Percentiles rank a stretch among this genome's conserved stretches.
phyloP scores from a whole-genome alignment of 306 rosid genomes.

The Herpetospermum pedunculosum region DNA sequence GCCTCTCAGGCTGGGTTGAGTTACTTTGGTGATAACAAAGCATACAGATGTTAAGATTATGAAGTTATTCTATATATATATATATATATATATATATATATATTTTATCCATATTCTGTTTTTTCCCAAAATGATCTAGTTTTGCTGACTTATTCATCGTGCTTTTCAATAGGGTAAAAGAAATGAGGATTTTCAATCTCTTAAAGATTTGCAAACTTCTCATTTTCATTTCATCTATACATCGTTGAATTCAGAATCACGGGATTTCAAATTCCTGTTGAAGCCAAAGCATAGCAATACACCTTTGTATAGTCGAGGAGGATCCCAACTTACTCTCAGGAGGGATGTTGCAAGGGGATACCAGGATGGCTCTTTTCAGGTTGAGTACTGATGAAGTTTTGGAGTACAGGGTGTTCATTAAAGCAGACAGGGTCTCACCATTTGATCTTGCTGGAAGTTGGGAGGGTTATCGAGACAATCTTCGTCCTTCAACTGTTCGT shows the following conservation, averaged over 20 bases:
- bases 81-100: too few species aligned
- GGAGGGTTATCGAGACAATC: slow-evolving; percentile 92
- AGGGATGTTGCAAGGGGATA: slow-evolving; percentile 83
- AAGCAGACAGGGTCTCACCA: slow-evolving; percentile 89
- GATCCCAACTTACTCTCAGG: slow-evolving; percentile 71
- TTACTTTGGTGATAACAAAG: background rate
- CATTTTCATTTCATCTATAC: background rate
- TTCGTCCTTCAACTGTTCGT: slow-evolving; percentile 84
- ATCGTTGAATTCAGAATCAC: slow-evolving; percentile 46
- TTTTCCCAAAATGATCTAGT: background rate
- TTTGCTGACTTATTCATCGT: too few species aligned
- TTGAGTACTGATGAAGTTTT: slow-evolving; percentile 49
- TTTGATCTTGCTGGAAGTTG: slow-evolving; percentile 99
- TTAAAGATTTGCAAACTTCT: background rate
- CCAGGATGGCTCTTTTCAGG: slow-evolving; percentile 71
- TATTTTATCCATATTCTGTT: background rate
- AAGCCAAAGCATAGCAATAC: slow-evolving; percentile 56
- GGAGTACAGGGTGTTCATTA: slow-evolving; percentile 74
- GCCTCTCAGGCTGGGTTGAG: background rate
- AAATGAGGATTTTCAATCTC: background rate
- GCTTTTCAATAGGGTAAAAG: background rate
- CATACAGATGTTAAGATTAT: background rate
- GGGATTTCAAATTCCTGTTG: slow-evolving; percentile 91
- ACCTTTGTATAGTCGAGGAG: slow-evolving; percentile 71
- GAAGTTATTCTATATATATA: too few species aligned